phyloP scores from a whole-genome alignment of 2,329 filamentous ascomycete genomes.

The Monosporascus sp. region DNA sequence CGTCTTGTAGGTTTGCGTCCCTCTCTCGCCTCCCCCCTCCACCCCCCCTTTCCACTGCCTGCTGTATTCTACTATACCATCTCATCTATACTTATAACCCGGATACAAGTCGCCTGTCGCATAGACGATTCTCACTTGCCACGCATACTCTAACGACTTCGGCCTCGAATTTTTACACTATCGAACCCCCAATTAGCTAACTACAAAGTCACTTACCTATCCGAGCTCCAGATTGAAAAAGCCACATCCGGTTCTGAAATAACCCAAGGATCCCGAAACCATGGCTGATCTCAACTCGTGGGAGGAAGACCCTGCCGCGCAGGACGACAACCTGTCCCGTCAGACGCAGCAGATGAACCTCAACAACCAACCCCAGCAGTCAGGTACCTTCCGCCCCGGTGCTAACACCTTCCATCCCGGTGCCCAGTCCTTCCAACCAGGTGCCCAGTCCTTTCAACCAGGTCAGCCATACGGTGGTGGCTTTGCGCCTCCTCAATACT shows the following conservation, averaged over 20 bases:
- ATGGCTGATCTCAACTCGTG: conserved; percentile 95
- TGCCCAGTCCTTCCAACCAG: conserved; percentile 67
- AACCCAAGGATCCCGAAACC: conserved; percentile 22
- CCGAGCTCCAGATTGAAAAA: no score
- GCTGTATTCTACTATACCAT: not conserved
- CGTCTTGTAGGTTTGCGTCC: not conserved
- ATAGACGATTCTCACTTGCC: not conserved
- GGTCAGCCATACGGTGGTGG: conserved; percentile 61
- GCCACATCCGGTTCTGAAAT: conserved; percentile 3
- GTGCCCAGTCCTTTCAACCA: conserved; percentile 64
- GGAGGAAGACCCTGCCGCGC: conserved; percentile 78
- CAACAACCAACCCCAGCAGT: conserved; percentile 42
- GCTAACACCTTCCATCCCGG: conserved; percentile 58
- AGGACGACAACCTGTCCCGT: conserved; percentile 72
- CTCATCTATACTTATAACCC: no score
- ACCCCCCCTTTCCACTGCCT: not conserved
- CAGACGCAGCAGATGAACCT: conserved; percentile 74
- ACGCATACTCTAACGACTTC: not conserved
- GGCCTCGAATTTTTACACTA: no score
- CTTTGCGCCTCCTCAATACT: conserved; percentile 50
- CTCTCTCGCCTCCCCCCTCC: not conserved
- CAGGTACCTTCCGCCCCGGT: conserved; percentile 39
- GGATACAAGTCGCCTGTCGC: not conserved
- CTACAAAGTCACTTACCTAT: no score
- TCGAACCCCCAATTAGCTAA: no score